Base-by-base conservation (phyloP, 2,329 filamentous ascomycete species). In the Penicillium fuscoglaucum region DNA sequence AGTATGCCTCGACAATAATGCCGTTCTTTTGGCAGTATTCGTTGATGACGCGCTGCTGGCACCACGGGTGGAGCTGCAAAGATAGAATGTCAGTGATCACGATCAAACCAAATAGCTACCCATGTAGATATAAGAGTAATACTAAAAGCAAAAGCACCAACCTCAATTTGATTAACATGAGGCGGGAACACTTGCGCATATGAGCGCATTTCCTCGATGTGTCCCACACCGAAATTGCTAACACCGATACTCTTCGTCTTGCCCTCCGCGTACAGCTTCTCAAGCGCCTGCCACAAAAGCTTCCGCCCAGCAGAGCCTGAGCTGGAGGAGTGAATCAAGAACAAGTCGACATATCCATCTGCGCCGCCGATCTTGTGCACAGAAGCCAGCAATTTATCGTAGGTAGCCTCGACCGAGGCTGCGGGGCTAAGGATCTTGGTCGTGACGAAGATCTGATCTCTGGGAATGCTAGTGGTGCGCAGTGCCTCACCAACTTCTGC, bases 111-210 rank as follows among this genome's bases (percentile, higher is more conserved):
- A 19, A 33, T 9, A 35, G 4, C 46, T 37, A 35, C 9, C 24
- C 2, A 46, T 10, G 10, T 24, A 44, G 17, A 28, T 19, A 40
- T 6, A 41, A 35, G 12, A 19, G 19, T 21, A 40, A 21, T 2
- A n/a, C 55, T 49, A 46, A 29, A 41, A 55, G 56, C 43, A 39
- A 43, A 47, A 33, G 3, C 15, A 74, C 79, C 70, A 71, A 88
- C 87, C 82, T 90, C 87, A 61, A 90, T 85, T 72, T 91, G 89
- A 69, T 90, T 90, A 7, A 89, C 86, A 45, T 84, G 82, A n/a
- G 88, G 89, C 49, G 88, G 88, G 82, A 83, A 90, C 3, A 84
- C 75, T 47, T 81, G 82, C n/a, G 87, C 87, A 71, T 85, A 87
- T 29, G 73, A 71, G 72, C 84, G 87, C 78, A 91, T 80, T 72